A percentile compares a stretch with the other conserved stretches of the same genome.
These are phyloP conservation scores for Pleochaeta shiraiana DNA, from an alignment of 2,329 filamentous ascomycete genomes.

Conservation along the genomic window DNA sequence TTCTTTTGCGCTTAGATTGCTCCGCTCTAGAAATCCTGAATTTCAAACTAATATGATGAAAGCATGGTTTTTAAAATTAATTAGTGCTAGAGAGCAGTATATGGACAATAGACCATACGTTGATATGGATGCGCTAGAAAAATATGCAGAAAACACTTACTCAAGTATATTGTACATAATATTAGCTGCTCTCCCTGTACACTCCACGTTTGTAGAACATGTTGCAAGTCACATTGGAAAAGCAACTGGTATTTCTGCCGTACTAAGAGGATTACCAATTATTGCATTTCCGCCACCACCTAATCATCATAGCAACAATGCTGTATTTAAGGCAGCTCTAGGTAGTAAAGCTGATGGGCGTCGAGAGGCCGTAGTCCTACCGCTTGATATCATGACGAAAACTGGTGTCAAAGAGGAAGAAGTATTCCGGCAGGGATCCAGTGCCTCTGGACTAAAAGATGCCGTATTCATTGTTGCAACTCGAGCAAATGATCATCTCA, in stretches of 20 bases:
- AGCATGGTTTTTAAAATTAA: conserved; percentile 55
- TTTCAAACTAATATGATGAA: conserved; percentile 27
- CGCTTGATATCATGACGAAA: conserved; percentile 76
- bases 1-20: conserved; percentile 43
- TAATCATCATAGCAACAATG: conserved; percentile 30
- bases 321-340: conserved; percentile 20
- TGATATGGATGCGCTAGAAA: conserved; percentile 51
- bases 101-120: conserved; percentile 69
- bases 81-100: conserved; percentile 61
- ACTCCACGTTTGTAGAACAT: conserved; percentile 73
- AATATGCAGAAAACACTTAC: conserved; percentile 88
- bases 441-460: conserved; percentile 65
- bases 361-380: conserved; percentile 53
- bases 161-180: conserved; percentile 80
- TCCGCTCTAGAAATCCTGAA: conserved; percentile 24
- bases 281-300: conserved; percentile 56
- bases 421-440: conserved; percentile 56
- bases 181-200: conserved; percentile 55
- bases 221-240: conserved; percentile 91
- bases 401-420: conserved; percentile 69
- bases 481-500: conserved; percentile 83
- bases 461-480: conserved; percentile 86
- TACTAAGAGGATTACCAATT: conserved; percentile 70
- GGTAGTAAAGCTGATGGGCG: conserved; percentile 19
- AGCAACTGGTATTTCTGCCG: conserved; percentile 66